These are phyloP conservation scores for Lactarius sanguifluus DNA, from an alignment of 768 basidiomycete genomes.

Conservation along the genomic window DNA sequence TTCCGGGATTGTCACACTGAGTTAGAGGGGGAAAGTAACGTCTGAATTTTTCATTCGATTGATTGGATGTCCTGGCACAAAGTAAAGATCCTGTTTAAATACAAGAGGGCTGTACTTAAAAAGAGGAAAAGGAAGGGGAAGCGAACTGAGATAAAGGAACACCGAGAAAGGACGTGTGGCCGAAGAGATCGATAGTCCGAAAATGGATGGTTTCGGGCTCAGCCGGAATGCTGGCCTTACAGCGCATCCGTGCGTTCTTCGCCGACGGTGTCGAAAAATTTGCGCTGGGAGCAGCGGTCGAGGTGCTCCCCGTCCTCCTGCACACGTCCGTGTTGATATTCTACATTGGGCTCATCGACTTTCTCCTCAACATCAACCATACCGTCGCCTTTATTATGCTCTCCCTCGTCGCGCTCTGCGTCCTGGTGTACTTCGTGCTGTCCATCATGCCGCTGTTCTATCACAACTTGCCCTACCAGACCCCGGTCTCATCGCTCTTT, in stretches of 20 bases:
- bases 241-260: slow-evolving; percentile 25
- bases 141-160: too few species aligned
- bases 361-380: slow-evolving; percentile 21
- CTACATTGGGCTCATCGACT: slow-evolving; percentile 25
- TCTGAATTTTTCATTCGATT: too few species aligned
- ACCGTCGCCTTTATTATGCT: slow-evolving; percentile 16
- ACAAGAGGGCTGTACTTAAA: too few species aligned
- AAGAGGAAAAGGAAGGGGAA: too few species aligned
- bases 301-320: slow-evolving; percentile 26
- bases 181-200: too few species aligned
- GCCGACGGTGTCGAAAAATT: slow-evolving; percentile 21
- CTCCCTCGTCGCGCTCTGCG: background rate
- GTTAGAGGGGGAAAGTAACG: too few species aligned
- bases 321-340: slow-evolving; percentile 27
- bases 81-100: too few species aligned
- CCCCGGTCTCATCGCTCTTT: slow-evolving; percentile 20
- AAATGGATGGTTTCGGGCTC: too few species aligned
- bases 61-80: too few species aligned
- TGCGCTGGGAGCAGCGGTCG: slow-evolving; percentile 20
- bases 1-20: too few species aligned
- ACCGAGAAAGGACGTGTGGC: too few species aligned
- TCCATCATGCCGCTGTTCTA: slow-evolving; percentile 21
- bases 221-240: too few species aligned
- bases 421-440: slow-evolving; percentile 13
- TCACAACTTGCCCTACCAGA: slow-evolving; percentile 25